Conservation (phyloP, 306 rosid genomes). For the Medicago arabica region DNA sequence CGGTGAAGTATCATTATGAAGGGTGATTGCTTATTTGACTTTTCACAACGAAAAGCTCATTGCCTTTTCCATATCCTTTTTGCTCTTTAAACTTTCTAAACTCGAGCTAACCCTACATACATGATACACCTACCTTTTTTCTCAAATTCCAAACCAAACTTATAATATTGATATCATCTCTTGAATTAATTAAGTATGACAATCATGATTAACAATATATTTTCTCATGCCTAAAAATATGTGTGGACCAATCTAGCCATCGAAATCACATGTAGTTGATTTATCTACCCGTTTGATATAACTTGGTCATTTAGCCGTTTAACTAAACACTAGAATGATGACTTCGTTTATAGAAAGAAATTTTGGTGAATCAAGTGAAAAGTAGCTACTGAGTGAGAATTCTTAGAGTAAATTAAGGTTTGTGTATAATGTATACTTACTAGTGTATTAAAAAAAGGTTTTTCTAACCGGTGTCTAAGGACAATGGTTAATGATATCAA, state of each 20-base stretch:
- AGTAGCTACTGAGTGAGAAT: no score
- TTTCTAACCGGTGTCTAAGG: no score
- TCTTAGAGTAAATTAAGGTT: no score
- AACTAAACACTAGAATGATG: constrained; percentile 52
- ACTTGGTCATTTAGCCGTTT: constrained; percentile 40
- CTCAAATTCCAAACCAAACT: constrained; percentile 77
- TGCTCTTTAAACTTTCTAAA: constrained; percentile 51
- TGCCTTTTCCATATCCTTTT: constrained; percentile 70
- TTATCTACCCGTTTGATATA: constrained; percentile 42
- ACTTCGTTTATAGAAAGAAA: constrained; percentile 37
- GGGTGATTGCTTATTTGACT: constrained; percentile 73
- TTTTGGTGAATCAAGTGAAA: no score
- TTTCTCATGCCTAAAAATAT: constrained; percentile 44
- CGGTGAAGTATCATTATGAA: constrained; percentile 78
- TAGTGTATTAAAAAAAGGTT: no score
- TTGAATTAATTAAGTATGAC: constrained; percentile 49
- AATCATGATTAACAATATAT: constrained; percentile 55
- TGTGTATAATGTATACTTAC: no score
- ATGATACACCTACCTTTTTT: constrained; percentile 55
- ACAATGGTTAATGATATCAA: no score
- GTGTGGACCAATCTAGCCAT: constrained; percentile 50
- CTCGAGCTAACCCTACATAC: constrained; percentile 65
- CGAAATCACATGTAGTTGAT: constrained; percentile 39
- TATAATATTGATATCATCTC: constrained; percentile 65
- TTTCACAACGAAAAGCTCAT: constrained; percentile 69